A percentile compares a stretch with the other conserved stretches of the same genome.
Conservation (phyloP, 495 filamentous ascomycete genomes). For the Annulohypoxylon bovei region DNA sequence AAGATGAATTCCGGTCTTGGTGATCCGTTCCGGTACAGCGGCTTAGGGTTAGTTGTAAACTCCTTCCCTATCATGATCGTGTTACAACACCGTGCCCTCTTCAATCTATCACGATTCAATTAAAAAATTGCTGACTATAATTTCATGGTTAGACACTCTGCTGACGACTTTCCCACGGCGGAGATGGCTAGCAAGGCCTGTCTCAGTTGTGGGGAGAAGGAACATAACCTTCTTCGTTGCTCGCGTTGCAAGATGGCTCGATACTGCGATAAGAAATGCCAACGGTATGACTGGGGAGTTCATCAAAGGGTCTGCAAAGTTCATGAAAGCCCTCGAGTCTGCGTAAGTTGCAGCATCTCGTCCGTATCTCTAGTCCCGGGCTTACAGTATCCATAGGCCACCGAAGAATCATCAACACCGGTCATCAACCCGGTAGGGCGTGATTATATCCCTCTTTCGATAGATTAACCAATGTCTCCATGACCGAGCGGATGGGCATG, state of each 20-base stretch:
- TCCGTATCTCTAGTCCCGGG: not conserved
- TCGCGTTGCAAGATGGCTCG: slow-evolving; percentile 23
- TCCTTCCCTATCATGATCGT: not conserved
- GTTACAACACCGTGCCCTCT: not conserved
- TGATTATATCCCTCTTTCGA: not conserved
- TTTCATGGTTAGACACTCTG: slow-evolving; percentile 19
- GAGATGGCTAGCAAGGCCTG: slow-evolving; percentile 25
- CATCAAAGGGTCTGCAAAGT: slow-evolving; percentile 25
- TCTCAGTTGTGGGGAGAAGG: slow-evolving; percentile 20
- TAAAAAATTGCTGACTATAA: slow-evolving; percentile 5
- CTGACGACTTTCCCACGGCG: slow-evolving; percentile 10
- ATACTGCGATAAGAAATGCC: slow-evolving; percentile 28
- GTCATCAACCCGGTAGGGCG: not conserved
- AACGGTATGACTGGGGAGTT: slow-evolving; percentile 10
- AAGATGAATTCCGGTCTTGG: slow-evolving; percentile 8
- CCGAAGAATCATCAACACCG: not conserved
- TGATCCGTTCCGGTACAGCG: slow-evolving; percentile 34
- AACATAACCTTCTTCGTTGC: slow-evolving; percentile 1
- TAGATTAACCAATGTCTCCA: not conserved
- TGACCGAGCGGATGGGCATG: not conserved
- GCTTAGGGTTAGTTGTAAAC: slow-evolving; percentile 34
- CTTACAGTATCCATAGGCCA: slow-evolving; percentile 15
- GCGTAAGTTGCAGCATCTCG: slow-evolving; percentile 18
- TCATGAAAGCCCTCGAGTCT: slow-evolving; percentile 6
- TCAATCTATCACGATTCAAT: not conserved